Conservation (phyloP, 352 stramenopile species). For the Phytophthora foliorum region DNA sequence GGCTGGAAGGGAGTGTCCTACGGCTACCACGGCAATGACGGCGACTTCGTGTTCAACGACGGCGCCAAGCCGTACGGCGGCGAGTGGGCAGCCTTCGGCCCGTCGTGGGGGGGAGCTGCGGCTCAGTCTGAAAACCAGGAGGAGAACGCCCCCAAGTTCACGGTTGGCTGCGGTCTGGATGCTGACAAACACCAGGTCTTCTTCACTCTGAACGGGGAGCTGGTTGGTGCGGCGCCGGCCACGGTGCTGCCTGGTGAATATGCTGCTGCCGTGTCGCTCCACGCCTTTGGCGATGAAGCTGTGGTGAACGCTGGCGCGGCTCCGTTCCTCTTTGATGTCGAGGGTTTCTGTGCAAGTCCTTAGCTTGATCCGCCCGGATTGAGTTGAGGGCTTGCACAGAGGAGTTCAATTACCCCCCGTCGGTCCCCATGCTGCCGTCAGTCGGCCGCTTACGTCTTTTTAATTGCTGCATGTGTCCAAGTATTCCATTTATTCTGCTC, state of each 20-base stretch:
- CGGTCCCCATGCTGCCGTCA: conserved; percentile 33
- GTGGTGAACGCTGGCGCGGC: conserved; percentile 77
- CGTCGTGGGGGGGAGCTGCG: conserved; percentile 62
- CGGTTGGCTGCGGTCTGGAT: conserved; percentile 84
- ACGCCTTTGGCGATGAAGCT: conserved; percentile 77
- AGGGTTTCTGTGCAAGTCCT: conserved; percentile 91
- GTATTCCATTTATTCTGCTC: conserved; percentile 35
- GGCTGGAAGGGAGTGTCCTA: conserved; percentile 86
- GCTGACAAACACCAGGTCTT: conserved; percentile 63
- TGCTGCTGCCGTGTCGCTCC: conserved; percentile 80
- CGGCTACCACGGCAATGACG: conserved; percentile 89
- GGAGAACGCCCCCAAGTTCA: conserved; percentile 42
- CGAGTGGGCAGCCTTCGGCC: conserved; percentile 76
- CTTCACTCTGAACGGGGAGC: conserved; percentile 82
- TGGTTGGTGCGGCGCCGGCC: conserved; percentile 62
- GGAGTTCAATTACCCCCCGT: conserved; percentile 36
- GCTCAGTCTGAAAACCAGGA: conserved; percentile 34
- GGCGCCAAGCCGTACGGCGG: conserved; percentile 73
- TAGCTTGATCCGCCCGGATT: conserved; percentile 41
- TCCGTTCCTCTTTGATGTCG: conserved; percentile 85
- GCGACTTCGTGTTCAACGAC: conserved; percentile 88
- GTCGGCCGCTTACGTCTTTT: conserved; percentile 42
- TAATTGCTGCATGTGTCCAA: conserved; percentile 22
- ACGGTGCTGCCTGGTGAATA: conserved; percentile 66
- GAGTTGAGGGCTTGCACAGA: conserved; percentile 67